Evolutionary conservation across 2,329 filamentous ascomycete species (phyloP), one percentile per base, ranked within the genome.

Genomic region (Penicillium sp.): DNA sequence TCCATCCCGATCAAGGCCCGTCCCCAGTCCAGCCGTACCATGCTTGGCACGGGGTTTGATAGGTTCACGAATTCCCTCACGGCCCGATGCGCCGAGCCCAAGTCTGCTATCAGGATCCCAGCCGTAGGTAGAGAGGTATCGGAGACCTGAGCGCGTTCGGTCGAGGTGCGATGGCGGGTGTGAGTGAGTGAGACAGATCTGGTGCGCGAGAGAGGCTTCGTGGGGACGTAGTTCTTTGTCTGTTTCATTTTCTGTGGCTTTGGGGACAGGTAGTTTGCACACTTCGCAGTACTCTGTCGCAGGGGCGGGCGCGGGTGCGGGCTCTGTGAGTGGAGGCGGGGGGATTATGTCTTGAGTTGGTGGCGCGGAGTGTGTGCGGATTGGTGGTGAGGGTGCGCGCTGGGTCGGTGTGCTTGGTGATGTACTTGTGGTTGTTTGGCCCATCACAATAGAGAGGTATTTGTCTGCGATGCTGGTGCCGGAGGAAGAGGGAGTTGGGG

Each of bases 1-100:
- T 25, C 63, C 59, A 55, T 71, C 57, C 37, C 56, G 60, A 55
- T 71, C 69, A 33, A 77, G 63, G 6, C 78, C 71, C 42, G 81
- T 80, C 0, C 92, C 91, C 27, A 96, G 74, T 0, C 93, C 93
- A 8, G 89, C 77, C 4, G 84, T 91, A 69, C 93, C 86, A 43
- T 87, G 83, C 75, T 96, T 96, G 54, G 83, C 78, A 58, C 81
- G 83, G 1, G 84, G 78, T 70, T 91, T 91, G 61, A 97, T 80
- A 1, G 93, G 93, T 63, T 86, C 87, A 41, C 88, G 81, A 59
- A 91, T 87, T 3, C 93, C 93, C 63, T 89, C 84, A 15, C 73
- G 72, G 0, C 89, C 87, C 2, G 78, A 76, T 10, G 83, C 83
- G 0, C 93, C 93, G 0, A 97, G 80, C 0, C 93, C 93, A 17